Evolutionary conservation across 1,139 yeast species (phyloP), one percentile per base, ranked within the genome.

Genomic region (Sugiyamaella castrensis): DNA sequence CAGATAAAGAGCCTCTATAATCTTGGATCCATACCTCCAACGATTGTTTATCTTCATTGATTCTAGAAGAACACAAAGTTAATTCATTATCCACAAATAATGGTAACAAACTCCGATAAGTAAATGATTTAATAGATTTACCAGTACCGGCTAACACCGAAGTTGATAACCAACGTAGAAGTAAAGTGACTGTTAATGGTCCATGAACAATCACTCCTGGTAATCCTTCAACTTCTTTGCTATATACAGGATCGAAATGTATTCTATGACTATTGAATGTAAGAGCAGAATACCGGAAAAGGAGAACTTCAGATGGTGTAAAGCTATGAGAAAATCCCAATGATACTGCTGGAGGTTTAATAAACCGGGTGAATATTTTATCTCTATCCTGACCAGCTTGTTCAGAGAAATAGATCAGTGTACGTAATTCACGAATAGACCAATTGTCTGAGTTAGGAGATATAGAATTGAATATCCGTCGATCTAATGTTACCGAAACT

Each of bases 201-300:
- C 96, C 98, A 40, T 87, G 96, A 0, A 85, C 84, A 0, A 92
- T 69, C 0, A 82, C 63, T 35, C 73, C 73, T 0, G 83, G 81
- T 43, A 87, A 77, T 0, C 78, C 75, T 60, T 92, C 98, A 1
- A 62, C 60, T 0, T 63, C 48, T 5, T 54, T 62, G 26, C 86
- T 74, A 61, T 87, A 87, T 0, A 57, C 58, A 1, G 67, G 66
- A 60, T 87, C 87, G 63, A 80, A 80, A 65, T 92, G 98, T 38
- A 92, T 87, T 50, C 77, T 76, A 65, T 92, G 98, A 5, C 92
- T 74, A 63, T 92, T 92, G 68, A 81, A 81, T 0, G 94, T 82
- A 49, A 91, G 66, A 32, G 85, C 82, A 39, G 92, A 82, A 67
- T 81, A 87, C 53, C 88, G 71, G 58, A 82, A 72, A 16, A 81